Percentiles rank a stretch among this genome's conserved stretches.
phyloP scores from a whole-genome alignment of 495 filamentous ascomycete genomes.

The Aspergillus nanangensis region DNA sequence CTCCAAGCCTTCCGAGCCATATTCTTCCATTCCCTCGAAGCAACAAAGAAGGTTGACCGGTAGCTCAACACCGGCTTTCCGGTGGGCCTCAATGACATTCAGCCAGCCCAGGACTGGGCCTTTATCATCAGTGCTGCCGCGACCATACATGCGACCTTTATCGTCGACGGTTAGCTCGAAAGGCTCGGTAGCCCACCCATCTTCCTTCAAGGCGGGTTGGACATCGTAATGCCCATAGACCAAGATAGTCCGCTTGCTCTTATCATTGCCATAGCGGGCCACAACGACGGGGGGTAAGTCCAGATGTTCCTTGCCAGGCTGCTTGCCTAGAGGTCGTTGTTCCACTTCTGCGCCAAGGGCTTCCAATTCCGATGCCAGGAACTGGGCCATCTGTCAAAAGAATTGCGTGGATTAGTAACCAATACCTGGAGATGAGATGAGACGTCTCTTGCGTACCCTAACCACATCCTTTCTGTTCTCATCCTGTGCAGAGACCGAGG shows the following conservation, averaged over 20 bases:
- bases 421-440: not conserved
- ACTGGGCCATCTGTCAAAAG: conserved; percentile 77
- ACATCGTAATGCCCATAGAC: conserved; percentile 99
- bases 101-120: conserved; percentile 97
- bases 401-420: conserved; percentile 6
- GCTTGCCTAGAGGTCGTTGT: conserved; percentile 77
- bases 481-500: conserved; percentile 89
- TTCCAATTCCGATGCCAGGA: conserved; percentile 76
- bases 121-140: conserved; percentile 97
- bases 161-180: conserved; percentile 86
- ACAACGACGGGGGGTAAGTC: conserved; percentile 90
- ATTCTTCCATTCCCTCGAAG: conserved; percentile 99
- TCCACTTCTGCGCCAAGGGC: conserved; percentile 82
- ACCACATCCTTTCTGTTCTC: conserved; percentile 84
- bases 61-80: conserved; percentile 87
- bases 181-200: conserved; percentile 95
- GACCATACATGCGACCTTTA: conserved; percentile 90
- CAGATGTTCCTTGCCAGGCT: conserved; percentile 83
- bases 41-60: conserved; percentile 99
- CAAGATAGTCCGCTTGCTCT: conserved; percentile 87
- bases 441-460: conserved; percentile 39
- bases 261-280: conserved; percentile 84
- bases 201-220: conserved; percentile 86
- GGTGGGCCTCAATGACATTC: conserved; percentile 95
- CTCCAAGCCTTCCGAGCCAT: conserved; percentile 93